These are phyloP conservation scores for Metschnikowia cerradonensis DNA, from an alignment of 805 yeast species.

Conservation along the genomic window DNA sequence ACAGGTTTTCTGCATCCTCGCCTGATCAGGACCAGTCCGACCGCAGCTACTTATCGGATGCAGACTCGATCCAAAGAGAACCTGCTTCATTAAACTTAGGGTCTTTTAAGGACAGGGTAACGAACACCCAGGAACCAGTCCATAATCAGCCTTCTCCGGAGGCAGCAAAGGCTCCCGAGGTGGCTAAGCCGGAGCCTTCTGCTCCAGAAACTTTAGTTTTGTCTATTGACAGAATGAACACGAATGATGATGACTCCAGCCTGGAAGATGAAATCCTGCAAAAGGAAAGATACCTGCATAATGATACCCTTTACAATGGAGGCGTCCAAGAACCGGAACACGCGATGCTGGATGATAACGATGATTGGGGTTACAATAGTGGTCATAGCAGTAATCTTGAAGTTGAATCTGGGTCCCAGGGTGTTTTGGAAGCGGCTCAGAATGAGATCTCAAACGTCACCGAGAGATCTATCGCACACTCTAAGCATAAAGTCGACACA, in stretches of 20 bases:
- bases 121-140: neutral
- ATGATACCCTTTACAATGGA: conserved; percentile 1
- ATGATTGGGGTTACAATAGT: conserved; percentile 28
- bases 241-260: conserved; percentile 10
- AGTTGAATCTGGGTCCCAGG: conserved; percentile 1
- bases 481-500: conserved; percentile 17
- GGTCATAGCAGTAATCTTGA: conserved; percentile 18
- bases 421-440: neutral
- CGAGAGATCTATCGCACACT: neutral
- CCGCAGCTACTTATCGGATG: conserved; percentile 35
- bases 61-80: conserved; percentile 39
- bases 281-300: neutral
- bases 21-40: conserved; percentile 37
- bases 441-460: neutral
- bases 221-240: conserved; percentile 15
- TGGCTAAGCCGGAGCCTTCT: neutral
- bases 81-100: conserved; percentile 27
- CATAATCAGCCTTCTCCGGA: neutral
- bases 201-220: conserved; percentile 13
- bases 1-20: conserved; percentile 6
- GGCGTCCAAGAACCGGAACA: conserved; percentile 10
- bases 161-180: neutral
- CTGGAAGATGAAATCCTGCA: conserved; percentile 4
- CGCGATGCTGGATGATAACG: conserved; percentile 9
- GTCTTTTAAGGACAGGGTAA: neutral